phyloP scores from a whole-genome alignment of 2,329 filamentous ascomycete species.

The Proliferodiscus dingleyae region DNA sequence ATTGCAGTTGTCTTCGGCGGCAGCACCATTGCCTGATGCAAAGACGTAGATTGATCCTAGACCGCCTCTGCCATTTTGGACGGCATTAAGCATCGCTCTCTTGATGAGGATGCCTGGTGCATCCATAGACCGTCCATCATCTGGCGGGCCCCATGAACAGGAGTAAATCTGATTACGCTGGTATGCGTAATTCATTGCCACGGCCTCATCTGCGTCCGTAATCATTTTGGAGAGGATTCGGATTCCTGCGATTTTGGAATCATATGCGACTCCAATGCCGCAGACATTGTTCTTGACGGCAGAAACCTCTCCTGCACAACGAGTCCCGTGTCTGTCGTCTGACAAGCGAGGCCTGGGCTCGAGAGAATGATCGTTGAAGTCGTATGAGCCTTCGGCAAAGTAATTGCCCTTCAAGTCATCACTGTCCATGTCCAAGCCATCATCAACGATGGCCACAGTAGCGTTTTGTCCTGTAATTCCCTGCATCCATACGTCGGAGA shows the following conservation, averaged over 20 bases:
- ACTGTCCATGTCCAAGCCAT: constrained; percentile 94
- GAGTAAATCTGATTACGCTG: constrained; percentile 96
- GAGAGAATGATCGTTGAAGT: constrained; percentile 82
- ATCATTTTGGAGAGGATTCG: constrained; percentile 90
- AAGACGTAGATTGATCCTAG: constrained; percentile 94
- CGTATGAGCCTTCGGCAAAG: constrained; percentile 86
- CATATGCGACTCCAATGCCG: constrained; percentile 92
- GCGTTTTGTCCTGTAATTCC: constrained; percentile 86
- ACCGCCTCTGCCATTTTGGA: constrained; percentile 80
- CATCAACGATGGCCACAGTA: constrained; percentile 91
- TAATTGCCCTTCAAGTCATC: constrained; percentile 90
- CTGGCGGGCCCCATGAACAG: constrained; percentile 95
- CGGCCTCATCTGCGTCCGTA: constrained; percentile 85
- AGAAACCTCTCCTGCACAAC: constrained; percentile 90
- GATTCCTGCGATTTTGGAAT: constrained; percentile 83
- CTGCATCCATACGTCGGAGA: constrained; percentile 87
- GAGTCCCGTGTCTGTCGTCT: constrained; percentile 87
- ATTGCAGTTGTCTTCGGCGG: constrained; percentile 90
- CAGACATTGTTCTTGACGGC: constrained; percentile 91
- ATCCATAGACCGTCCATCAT: constrained; percentile 92
- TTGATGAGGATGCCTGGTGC: constrained; percentile 84
- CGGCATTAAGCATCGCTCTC: constrained; percentile 83
- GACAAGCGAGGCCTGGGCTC: constrained; percentile 77
- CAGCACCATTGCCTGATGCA: constrained; percentile 89
- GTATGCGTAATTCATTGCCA: constrained; percentile 86